Evolutionary conservation across 1,139 yeast species (phyloP), one percentile per base, ranked within the genome.

Genomic region (Zygosaccharomyces sapae): DNA sequence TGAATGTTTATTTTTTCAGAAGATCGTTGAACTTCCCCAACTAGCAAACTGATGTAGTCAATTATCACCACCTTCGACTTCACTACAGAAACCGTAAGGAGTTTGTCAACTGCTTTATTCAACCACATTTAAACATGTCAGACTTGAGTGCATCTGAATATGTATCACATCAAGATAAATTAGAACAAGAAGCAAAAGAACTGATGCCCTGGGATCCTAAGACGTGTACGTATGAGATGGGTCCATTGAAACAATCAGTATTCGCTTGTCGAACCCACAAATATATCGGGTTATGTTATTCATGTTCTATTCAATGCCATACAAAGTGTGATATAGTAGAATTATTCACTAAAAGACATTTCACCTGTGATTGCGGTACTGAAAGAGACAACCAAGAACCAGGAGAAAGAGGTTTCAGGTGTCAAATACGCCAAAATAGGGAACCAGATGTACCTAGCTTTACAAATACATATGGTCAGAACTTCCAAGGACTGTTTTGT

Each of bases 231-330:
- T 88, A 80, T 59, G 68, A 71, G 9, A 66, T 74, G 62, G 95
- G 95, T 0, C 77, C 81, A 13, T 61, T 83, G 16, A 72, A 96
- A 44, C 98, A 92, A 65, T 86, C 82, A 19, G 73, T 92, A 1
- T 94, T 77, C 65, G 95, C 96, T 1, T 92, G 98, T 66, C 65
- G 86, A 55, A 84, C 95, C 1, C 94, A 97, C 61, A 47, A 58
- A 2, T 70, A 73, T 6, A 75, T 83, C 20, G 97, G 95, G 0
- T 76, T 92, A 0, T 92, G 99, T 65, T 92, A 92, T 63, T 86
- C 96, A n/a, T 92, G 99, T 58, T 84, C 94, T 3, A 87, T 92
- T 33, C 90, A 87, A 58, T 92, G 99, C 64, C 98, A 94, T 59
- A 75, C 94, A 0, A 77, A 81, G 10, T 97, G 95, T 65, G 86